phyloP scores from a whole-genome alignment of 768 basidiomycete genomes.

The Multifurca ochricompacta region DNA sequence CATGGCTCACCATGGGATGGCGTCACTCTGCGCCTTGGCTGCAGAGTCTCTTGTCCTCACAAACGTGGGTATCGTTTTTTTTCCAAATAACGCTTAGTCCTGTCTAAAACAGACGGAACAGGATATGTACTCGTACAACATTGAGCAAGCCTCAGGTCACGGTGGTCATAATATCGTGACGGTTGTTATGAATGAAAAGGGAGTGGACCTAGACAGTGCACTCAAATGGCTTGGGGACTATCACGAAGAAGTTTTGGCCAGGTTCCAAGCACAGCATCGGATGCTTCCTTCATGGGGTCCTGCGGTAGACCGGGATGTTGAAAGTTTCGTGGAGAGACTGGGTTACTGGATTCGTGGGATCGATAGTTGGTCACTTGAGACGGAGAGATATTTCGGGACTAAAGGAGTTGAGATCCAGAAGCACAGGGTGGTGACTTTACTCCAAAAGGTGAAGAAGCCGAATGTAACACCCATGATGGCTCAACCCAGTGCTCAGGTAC shows the following conservation, averaged over 20 bases:
- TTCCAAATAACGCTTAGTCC: too few relatives aligned
- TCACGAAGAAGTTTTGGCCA: not conserved
- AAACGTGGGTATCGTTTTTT: slow-evolving; percentile 29
- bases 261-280: slow-evolving; percentile 29
- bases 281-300: slow-evolving; percentile 55
- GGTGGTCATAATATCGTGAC: slow-evolving; percentile 26
- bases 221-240: slow-evolving; percentile 19
- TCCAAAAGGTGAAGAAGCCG: not conserved
- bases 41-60: slow-evolving; percentile 34
- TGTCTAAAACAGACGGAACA: not conserved
- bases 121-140: slow-evolving; percentile 30
- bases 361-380: slow-evolving; percentile 66
- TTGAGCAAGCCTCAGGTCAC: slow-evolving; percentile 27
- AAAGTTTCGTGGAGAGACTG: slow-evolving; percentile 53
- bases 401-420: slow-evolving; percentile 47
- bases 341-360: slow-evolving; percentile 67
- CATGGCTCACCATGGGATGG: slow-evolving; percentile 32
- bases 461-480: too few relatives aligned
- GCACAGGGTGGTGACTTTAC: not conserved
- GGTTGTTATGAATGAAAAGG: slow-evolving; percentile 25
- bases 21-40: slow-evolving; percentile 13
- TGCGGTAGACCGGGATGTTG: slow-evolving; percentile 52
- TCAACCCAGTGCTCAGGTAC: too few relatives aligned
- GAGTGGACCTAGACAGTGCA: slow-evolving; percentile 24
- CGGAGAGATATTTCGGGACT: slow-evolving; percentile 58